Evolutionary conservation across 768 basidiomycete species (phyloP).

Genomic region (Leccinum boreale): DNA sequence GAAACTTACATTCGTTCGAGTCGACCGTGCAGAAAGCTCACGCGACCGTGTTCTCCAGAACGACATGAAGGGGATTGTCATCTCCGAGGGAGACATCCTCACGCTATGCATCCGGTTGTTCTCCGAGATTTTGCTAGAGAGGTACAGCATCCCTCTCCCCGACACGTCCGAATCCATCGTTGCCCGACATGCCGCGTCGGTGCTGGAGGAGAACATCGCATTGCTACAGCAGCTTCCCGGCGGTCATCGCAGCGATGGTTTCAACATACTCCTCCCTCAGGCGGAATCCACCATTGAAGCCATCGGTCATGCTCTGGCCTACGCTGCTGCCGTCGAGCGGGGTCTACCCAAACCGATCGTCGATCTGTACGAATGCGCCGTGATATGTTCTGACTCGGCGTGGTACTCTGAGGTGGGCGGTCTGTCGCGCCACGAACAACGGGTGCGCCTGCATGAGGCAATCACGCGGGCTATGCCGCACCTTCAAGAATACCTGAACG

Average conservation of each 20-base stretch:
- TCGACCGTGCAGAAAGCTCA: background rate
- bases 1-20: no score
- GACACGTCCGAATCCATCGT: constrained; percentile 45
- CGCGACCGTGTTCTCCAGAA: constrained; percentile 16
- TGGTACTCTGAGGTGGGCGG: background rate
- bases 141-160: constrained; percentile 50
- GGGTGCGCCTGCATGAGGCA: constrained; percentile 45
- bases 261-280: constrained; percentile 57
- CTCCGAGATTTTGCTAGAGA: constrained; percentile 55
- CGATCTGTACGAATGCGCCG: constrained; percentile 51
- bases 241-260: constrained; percentile 27
- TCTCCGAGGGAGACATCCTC: constrained; percentile 55
- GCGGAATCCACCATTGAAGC: constrained; percentile 52
- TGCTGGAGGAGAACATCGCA: constrained; percentile 45
- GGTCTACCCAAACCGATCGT: constrained; percentile 47
- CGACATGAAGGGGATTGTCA: constrained; percentile 50
- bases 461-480: constrained; percentile 17
- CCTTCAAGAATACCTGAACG: constrained; percentile 38
- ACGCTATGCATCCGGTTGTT: constrained; percentile 54
- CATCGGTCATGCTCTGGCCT: constrained; percentile 60
- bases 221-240: constrained; percentile 35
- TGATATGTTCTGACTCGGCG: constrained; percentile 13
- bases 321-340: constrained; percentile 48
- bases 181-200: constrained; percentile 45
- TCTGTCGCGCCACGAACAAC: constrained; percentile 38